Percentiles rank a stretch among this genome's conserved stretches.
These are phyloP conservation scores for Xanthoparmelia taractica DNA, from an alignment of 495 filamentous ascomycete genomes.

Conservation along the genomic window DNA sequence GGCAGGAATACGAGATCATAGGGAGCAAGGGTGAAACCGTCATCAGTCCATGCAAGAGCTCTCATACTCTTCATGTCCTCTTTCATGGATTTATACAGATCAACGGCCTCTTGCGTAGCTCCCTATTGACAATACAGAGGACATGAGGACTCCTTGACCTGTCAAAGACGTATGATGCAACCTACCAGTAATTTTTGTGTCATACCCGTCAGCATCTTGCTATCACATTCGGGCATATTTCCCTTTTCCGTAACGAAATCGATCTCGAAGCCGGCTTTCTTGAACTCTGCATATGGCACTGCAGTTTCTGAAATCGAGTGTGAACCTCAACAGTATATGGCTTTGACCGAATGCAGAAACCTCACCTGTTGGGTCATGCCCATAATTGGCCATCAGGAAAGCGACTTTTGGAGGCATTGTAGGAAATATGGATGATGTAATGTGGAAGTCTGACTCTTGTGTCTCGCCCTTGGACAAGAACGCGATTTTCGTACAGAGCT, in stretches of 20 bases:
- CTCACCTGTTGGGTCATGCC: slow-evolving; percentile 49
- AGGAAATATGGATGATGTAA: neutral
- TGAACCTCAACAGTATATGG: neutral
- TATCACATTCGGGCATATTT: slow-evolving; percentile 42
- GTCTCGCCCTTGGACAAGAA: too few relatives aligned
- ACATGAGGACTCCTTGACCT: neutral
- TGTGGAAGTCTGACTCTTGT: neutral
- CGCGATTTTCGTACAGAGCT: too few relatives aligned
- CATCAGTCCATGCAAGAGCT: slow-evolving; percentile 41
- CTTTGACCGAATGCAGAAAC: neutral
- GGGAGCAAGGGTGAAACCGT: slow-evolving; percentile 38
- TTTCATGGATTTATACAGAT: slow-evolving; percentile 39
- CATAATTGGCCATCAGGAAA: slow-evolving; percentile 48
- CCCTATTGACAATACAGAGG: slow-evolving; percentile 31
- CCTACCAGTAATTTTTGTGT: slow-evolving; percentile 46
- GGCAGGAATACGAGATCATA: slow-evolving; percentile 47
- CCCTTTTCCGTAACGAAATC: slow-evolving; percentile 47
- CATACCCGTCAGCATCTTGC: slow-evolving; percentile 45
- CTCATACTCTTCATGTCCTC: slow-evolving; percentile 36
- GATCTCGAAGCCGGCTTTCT: slow-evolving; percentile 43
- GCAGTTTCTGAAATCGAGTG: slow-evolving; percentile 38
- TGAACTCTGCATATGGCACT: slow-evolving; percentile 44
- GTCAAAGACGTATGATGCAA: slow-evolving; percentile 1
- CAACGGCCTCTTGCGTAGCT: slow-evolving; percentile 37
- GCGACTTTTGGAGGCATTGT: slow-evolving; percentile 17